Evolutionary conservation across 257 asterid genomes (phyloP).

Genomic region (Paulownia fortunei): DNA sequence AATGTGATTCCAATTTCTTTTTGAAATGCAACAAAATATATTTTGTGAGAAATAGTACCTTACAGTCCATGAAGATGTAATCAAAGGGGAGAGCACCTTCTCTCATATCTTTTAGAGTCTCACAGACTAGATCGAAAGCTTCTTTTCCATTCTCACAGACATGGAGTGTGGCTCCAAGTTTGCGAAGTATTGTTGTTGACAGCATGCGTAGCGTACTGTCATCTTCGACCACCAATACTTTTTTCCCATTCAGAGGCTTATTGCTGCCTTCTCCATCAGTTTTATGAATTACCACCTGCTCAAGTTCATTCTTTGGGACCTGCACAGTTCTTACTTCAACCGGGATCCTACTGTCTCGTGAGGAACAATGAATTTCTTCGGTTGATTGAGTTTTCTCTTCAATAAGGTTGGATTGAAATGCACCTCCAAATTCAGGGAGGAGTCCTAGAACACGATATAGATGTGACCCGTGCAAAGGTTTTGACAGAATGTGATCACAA

Average conservation of each 20-base stretch:
- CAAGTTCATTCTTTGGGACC: not conserved
- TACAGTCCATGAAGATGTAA: constrained; percentile 40
- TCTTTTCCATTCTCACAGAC: constrained; percentile 38
- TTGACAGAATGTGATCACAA: not conserved
- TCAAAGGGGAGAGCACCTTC: constrained; percentile 21
- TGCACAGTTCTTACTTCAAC: not conserved
- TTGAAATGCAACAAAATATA: not conserved
- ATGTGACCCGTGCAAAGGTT: constrained; percentile 8
- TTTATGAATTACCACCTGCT: not conserved
- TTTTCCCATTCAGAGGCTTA: constrained; percentile 39
- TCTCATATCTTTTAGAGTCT: constrained; percentile 8
- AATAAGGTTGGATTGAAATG: not conserved
- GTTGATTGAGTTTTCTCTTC: not conserved
- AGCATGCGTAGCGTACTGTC: not conserved
- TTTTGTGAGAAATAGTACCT: constrained; percentile 18
- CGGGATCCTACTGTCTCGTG: not conserved
- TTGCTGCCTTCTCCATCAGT: not conserved
- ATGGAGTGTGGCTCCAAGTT: not conserved
- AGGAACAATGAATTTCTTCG: not conserved
- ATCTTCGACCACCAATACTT: constrained; percentile 51
- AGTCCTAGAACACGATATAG: not conserved
- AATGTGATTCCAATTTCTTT: not conserved
- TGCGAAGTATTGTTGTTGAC: not conserved
- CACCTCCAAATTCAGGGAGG: constrained; percentile 4
- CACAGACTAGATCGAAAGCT: constrained; percentile 32